Base-by-base conservation (phyloP, 345 rosid genomes). In the Eucalyptus sp. region DNA sequence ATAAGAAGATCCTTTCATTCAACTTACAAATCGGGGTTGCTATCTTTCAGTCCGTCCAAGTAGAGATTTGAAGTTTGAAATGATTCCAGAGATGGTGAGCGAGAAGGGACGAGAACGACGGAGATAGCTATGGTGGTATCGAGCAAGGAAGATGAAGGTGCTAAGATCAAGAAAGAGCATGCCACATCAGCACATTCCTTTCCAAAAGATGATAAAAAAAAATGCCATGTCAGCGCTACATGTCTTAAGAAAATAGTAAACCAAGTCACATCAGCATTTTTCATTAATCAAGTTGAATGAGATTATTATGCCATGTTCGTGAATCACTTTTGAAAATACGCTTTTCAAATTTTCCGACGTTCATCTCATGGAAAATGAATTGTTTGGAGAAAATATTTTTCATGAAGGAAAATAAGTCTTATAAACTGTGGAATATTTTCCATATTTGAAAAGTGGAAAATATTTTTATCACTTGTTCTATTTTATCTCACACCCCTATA, bases 321-420 rank as follows among this genome's bases (percentile, higher is more conserved):
- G 15, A 15, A 50, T 5, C 16, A 51, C 8, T 51, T 51, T 1
- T 0, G 1, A 0, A 0, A 50, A 16, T 0, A 51, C 3, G 2
- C 16, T 51, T 51, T 51, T 51, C 20, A 51, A 51, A 51, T 16
- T 51, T 51, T 51, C 2, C 0, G 2, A 1, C 0, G 3, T 6
- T 51, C 8, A 1, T 7, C 20, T 51, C 20, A 16, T 0, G 4
- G 0, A 51, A 51, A 16, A 51, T 51, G 0, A 52, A 52, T 52
- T 18, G 0, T 0, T 52, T 52, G 10, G 10, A 0, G 10, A 52
- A 52, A 52, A 18, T 4, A 52, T 17, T 17, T 17, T 52, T 0
- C 9, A 52, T 0, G 9, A 52, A 52, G 4, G 56, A 0, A 18
- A 52, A 52, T 7, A 18, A 18, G 2, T 3, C 0, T 52, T 52